These are phyloP conservation scores for Carex pumila DNA, from an alignment of 176 grass and related monocot genomes.

Conservation along the genomic window DNA sequence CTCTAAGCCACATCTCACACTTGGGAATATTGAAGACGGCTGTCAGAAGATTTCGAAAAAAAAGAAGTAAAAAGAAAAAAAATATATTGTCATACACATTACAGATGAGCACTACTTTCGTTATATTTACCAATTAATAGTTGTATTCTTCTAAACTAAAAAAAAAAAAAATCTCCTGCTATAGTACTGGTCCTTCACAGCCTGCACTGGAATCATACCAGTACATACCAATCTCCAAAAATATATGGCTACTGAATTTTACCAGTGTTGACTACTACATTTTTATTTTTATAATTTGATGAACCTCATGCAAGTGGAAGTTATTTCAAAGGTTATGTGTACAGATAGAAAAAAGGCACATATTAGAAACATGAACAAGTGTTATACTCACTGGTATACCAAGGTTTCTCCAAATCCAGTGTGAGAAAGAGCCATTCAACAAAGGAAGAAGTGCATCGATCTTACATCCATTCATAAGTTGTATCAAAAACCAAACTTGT, in stretches of 20 bases:
- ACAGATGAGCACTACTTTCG: not conserved
- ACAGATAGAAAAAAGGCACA: not conserved
- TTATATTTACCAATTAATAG: not conserved
- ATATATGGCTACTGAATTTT: not conserved
- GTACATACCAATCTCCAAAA: not conserved
- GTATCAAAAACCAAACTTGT: slow-evolving; percentile 71
- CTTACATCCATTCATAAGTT: slow-evolving; percentile 61
- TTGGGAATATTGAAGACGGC: slow-evolving; percentile 86
- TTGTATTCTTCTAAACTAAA: not conserved
- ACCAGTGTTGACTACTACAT: not conserved
- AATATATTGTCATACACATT: not conserved
- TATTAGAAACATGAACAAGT: not conserved
- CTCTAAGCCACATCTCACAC: slow-evolving; percentile 84
- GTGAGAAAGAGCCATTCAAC: slow-evolving; percentile 80
- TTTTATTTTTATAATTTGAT: not conserved
- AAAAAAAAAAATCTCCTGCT: not conserved
- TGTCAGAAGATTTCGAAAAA: slow-evolving; percentile 23
- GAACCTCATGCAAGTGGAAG: not conserved
- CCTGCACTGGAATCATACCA: not conserved
- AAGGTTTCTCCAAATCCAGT: slow-evolving; percentile 83
- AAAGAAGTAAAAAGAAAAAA: not conserved
- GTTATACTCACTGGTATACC: slow-evolving; percentile 60
- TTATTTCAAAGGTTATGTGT: not conserved
- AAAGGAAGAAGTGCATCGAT: slow-evolving; percentile 65
- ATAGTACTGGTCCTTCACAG: not conserved